These are phyloP conservation scores for Hypericum perforatum DNA, from an alignment of 345 rosid species.

Conservation along the genomic window DNA sequence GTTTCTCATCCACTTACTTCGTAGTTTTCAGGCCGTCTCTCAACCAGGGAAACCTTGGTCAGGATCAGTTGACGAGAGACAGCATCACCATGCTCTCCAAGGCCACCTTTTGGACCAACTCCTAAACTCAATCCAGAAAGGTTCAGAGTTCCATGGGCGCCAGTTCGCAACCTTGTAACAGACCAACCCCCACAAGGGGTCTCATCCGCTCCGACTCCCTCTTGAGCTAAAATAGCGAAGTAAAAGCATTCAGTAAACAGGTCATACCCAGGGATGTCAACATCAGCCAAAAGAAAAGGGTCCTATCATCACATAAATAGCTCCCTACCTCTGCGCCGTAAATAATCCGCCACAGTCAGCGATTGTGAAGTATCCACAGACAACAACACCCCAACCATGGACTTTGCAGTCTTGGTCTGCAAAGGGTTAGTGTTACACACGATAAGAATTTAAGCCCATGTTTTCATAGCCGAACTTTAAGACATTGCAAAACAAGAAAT, in stretches of 20 bases:
- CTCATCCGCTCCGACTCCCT: constrained; percentile 87
- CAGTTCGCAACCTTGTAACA: constrained; percentile 80
- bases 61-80: constrained; percentile 80
- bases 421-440: background rate
- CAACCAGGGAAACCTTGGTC: constrained; percentile 83
- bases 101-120: constrained; percentile 93
- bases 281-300: background rate
- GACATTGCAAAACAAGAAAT: background rate
- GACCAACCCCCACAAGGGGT: constrained; percentile 91
- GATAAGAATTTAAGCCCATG: too few species aligned
- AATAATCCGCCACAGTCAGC: constrained; percentile 54
- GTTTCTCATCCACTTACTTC: constrained; percentile 61
- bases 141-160: constrained; percentile 89
- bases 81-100: constrained; percentile 96
- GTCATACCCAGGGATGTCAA: constrained; percentile 8
- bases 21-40: constrained; percentile 95
- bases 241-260: background rate
- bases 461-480: constrained; percentile 1
- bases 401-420: constrained; percentile 93
- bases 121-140: constrained; percentile 69
- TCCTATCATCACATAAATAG: background rate
- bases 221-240: constrained; percentile 48
- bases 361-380: constrained; percentile 63
- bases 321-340: constrained; percentile 88
- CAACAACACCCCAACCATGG: constrained; percentile 63